Base-by-base conservation (phyloP, 2,329 filamentous ascomycete species). In the Cladosporium sp. region DNA sequence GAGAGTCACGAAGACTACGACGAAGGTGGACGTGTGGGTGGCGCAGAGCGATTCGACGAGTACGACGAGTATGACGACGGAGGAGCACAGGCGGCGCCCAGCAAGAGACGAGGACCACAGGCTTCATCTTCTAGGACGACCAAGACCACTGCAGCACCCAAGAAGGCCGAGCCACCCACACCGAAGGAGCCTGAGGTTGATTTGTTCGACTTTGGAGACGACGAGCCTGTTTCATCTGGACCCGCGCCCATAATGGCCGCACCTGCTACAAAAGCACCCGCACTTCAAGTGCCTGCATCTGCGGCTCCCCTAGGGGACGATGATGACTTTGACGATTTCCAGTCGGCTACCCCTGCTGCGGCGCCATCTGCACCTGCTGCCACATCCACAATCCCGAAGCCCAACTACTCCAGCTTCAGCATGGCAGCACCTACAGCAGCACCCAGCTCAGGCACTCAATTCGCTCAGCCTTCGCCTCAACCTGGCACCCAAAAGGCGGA, bases 261-360 rank as follows among this genome's bases (percentile, higher is more conserved):
- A 11, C 39, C 71, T 18, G 67, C 73, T 11, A 34, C 68, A 23
- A 36, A 70, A 39, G 63, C 68, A 30, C 61, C 66, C 5, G 54
- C 67, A 14, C 21, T 63, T 16, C 48, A 54, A 23, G 61, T 66
- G n/a, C 63, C 66, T 43, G 32, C 62, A 28, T 39, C 62, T 18
- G 65, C 65, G 0, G 34, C 63, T 26, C 78, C 79, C 32, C 82
- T 82, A 49, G 88, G 87, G 60, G 89, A 91, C 68, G 94, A 97
- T 69, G 93, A 97, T 71, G 95, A 97, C 69, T 98, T 98, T 74
- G 95, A 98, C 75, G 95, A 99, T 75, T 98, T 98, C 83, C 92
- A 97, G 78, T 96, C 93, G 23, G 94, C 94, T 16, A 82, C 90
- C 2, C 86, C 89, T 3, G 81, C 87, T 5, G 57, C 77, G 25